Percentiles rank a stretch among this genome's conserved stretches.
Conservation (phyloP, 2,329 filamentous ascomycete species). For the Lojkania enalia region DNA sequence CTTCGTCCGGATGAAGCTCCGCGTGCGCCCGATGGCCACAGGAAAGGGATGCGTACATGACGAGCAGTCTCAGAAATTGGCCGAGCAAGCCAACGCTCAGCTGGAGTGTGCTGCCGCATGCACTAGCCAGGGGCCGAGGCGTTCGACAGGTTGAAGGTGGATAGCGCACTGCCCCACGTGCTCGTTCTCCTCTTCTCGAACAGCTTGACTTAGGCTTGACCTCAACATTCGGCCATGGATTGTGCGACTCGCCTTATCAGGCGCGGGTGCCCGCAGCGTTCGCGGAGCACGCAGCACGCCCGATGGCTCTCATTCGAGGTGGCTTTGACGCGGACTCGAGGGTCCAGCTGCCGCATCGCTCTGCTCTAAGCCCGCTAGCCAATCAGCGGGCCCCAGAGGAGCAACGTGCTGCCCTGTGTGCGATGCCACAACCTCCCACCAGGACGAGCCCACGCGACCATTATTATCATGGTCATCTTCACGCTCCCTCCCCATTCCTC, state of each 20-base stretch:
- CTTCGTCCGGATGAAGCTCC: too few species aligned
- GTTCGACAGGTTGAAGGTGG: not conserved
- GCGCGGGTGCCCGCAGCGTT: constrained; percentile 5
- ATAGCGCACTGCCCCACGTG: not conserved
- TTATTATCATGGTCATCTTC: constrained; percentile 9
- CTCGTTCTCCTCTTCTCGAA: not conserved
- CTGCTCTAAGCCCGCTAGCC: not conserved
- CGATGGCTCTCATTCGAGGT: constrained; percentile 12
- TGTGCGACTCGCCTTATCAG: constrained; percentile 5
- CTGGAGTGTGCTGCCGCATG: too few species aligned
- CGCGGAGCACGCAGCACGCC: constrained; percentile 7
- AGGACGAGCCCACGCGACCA: constrained; percentile 9
- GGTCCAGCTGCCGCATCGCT: constrained; percentile 2
- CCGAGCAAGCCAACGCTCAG: too few species aligned
- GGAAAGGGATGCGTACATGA: too few species aligned
- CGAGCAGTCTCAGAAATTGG: too few species aligned
- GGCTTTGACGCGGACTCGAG: constrained; percentile 1
- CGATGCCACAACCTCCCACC: constrained; percentile 4
- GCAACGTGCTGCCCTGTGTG: not conserved
- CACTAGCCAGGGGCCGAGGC: too few species aligned
- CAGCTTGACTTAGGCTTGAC: not conserved
- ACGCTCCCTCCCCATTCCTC: not conserved
- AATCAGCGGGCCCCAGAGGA: constrained; percentile 1
- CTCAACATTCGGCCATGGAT: constrained; percentile 7
- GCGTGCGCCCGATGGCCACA: too few species aligned